Evolutionary conservation across 129 eudicot genomes (phyloP).

Genomic region (Ambrosia trifida): DNA sequence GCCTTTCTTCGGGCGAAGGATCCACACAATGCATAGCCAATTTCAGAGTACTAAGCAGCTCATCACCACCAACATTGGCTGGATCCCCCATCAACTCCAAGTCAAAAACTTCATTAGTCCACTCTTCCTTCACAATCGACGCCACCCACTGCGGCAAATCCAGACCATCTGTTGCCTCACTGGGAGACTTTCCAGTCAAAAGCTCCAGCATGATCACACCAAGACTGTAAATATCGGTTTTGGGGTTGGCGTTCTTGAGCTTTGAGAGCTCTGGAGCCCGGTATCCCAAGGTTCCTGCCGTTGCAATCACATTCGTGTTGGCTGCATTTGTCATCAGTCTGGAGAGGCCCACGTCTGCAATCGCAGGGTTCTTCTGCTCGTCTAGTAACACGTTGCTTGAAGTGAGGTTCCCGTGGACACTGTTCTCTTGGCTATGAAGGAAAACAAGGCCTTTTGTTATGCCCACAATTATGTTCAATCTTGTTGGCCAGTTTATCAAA

Average conservation of each 20-base stretch:
- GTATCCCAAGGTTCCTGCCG: slow-evolving; percentile 81
- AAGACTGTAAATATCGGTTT: slow-evolving; percentile 83
- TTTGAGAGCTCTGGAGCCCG: slow-evolving; percentile 91
- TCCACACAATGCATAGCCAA: slow-evolving; percentile 87
- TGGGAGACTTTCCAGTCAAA: slow-evolving; percentile 80
- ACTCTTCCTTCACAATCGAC: slow-evolving; percentile 84
- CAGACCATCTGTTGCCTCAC: slow-evolving; percentile 70
- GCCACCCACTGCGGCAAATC: slow-evolving; percentile 97
- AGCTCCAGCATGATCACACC: slow-evolving; percentile 89
- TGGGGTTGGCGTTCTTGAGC: slow-evolving; percentile 66
- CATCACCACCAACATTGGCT: slow-evolving; percentile 62
- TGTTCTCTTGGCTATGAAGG: slow-evolving; percentile 63
- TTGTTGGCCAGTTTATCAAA: slow-evolving; percentile 67
- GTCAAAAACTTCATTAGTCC: slow-evolving; percentile 93
- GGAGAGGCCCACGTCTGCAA: slow-evolving; percentile 80
- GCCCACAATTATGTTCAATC: slow-evolving; percentile 77
- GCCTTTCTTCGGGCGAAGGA: slow-evolving; percentile 74
- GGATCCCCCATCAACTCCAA: slow-evolving; percentile 79
- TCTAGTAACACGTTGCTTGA: slow-evolving; percentile 69
- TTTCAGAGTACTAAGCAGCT: slow-evolving; percentile 66
- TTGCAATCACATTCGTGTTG: slow-evolving; percentile 69
- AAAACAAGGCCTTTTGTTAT: slow-evolving; percentile 68
- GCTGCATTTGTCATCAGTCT: slow-evolving; percentile 80
- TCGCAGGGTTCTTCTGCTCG: slow-evolving; percentile 57
- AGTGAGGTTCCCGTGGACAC: slow-evolving; percentile 75